phyloP scores from a whole-genome alignment of 352 stramenopile species.

The Pythium myriotylum region DNA sequence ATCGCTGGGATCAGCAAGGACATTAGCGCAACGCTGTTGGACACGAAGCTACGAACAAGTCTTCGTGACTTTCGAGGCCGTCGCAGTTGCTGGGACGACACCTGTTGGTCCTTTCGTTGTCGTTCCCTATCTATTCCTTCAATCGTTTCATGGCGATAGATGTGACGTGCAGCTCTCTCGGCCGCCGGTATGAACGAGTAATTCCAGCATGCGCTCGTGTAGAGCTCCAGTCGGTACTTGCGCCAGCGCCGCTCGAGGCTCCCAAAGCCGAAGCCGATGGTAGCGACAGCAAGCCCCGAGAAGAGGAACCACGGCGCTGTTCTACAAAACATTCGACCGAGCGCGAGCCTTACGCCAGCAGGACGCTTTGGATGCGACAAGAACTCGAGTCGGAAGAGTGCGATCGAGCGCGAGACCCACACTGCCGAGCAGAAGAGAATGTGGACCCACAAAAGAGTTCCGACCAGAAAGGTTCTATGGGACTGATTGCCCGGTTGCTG shows the following conservation, averaged over 20 bases:
- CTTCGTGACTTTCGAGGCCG: too few species aligned
- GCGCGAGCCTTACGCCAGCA: background rate
- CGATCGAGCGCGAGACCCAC: constrained; percentile 5
- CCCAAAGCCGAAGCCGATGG: constrained; percentile 7
- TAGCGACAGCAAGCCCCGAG: background rate
- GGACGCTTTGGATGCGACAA: background rate
- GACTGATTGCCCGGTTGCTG: background rate
- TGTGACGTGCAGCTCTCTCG: constrained; percentile 3
- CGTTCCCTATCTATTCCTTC: background rate
- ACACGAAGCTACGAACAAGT: too few species aligned
- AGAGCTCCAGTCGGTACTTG: constrained; percentile 16
- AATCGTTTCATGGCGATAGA: constrained; percentile 14
- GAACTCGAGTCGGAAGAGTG: constrained; percentile 1
- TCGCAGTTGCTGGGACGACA: too few species aligned
- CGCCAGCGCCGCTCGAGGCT: background rate
- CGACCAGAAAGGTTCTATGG: constrained; percentile 3
- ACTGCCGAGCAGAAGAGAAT: constrained; percentile 7
- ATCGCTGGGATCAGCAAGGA: too few species aligned
- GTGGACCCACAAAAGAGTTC: constrained; percentile 7
- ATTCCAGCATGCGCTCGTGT: constrained; percentile 7
- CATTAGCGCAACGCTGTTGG: constrained; percentile 1
- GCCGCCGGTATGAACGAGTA: constrained; percentile 8
- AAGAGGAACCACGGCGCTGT: constrained; percentile 4
- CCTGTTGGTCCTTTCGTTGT: too few species aligned
- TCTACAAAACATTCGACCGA: background rate